phyloP scores from a whole-genome alignment of 495 filamentous ascomycete genomes.

The Margaritispora aquatica region DNA sequence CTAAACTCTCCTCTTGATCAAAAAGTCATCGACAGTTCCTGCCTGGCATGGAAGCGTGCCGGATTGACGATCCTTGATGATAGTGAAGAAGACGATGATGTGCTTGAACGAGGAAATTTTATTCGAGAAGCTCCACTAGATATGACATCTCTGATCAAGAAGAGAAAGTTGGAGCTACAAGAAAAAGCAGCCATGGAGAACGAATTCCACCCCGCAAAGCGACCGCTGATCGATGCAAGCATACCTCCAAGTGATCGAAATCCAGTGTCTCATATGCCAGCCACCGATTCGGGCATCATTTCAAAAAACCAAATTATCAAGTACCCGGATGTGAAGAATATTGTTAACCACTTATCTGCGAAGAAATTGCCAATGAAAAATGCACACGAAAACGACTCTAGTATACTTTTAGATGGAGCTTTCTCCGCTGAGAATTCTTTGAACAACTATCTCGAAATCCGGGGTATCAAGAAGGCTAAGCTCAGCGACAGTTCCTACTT shows the following conservation, averaged over 20 bases:
- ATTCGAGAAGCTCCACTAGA: neutral
- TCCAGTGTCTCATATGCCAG: no score
- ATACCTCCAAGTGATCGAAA: neutral
- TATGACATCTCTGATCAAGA: slow-evolving; percentile 15
- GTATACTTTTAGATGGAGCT: slow-evolving; percentile 6
- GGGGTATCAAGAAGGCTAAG: slow-evolving; percentile 29
- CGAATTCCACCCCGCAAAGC: neutral
- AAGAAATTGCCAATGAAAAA: neutral
- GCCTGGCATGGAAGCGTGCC: slow-evolving; percentile 39
- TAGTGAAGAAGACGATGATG: slow-evolving; percentile 38
- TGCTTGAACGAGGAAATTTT: slow-evolving; percentile 29
- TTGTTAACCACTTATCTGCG: neutral
- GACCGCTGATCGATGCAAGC: neutral
- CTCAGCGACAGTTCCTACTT: slow-evolving; percentile 25
- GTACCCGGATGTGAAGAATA: neutral
- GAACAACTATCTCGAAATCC: slow-evolving; percentile 39
- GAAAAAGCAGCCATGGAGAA: neutral
- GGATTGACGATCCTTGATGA: slow-evolving; percentile 46
- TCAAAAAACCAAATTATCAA: no score
- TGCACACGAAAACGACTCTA: neutral
- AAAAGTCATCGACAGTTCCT: slow-evolving; percentile 29
- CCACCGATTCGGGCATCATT: no score
- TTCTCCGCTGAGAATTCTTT: slow-evolving; percentile 30
- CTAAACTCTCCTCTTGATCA: slow-evolving; percentile 15
- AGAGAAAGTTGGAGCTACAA: slow-evolving; percentile 17